These are phyloP conservation scores for Boletus reticulatus DNA, from an alignment of 768 basidiomycete genomes.

Conservation along the genomic window DNA sequence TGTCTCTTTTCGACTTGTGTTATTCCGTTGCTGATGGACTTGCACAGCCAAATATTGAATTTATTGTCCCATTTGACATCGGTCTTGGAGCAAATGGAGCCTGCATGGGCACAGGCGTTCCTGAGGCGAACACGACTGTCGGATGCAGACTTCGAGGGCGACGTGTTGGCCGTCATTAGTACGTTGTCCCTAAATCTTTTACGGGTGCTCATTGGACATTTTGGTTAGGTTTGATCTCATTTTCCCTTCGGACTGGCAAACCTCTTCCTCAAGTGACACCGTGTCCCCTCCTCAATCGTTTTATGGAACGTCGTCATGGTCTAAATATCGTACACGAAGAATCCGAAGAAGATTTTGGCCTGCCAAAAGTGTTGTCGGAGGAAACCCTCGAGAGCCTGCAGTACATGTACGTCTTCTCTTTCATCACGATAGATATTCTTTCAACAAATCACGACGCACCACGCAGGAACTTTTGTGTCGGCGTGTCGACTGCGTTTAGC, in stretches of 20 bases:
- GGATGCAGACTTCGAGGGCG: slow-evolving; percentile 81
- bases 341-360: slow-evolving; percentile 70
- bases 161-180: slow-evolving; percentile 82
- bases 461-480: slow-evolving; percentile 65
- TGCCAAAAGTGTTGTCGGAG: slow-evolving; percentile 66
- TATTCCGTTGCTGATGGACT: neutral
- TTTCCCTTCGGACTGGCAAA: slow-evolving; percentile 66
- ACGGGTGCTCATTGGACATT: too few species aligned
- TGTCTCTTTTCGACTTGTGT: neutral
- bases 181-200: slow-evolving; percentile 15
- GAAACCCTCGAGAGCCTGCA: slow-evolving; percentile 76
- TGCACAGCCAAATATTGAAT: slow-evolving; percentile 59
- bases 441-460: slow-evolving; percentile 17
- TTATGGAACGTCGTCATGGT: slow-evolving; percentile 50
- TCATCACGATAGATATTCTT: neutral
- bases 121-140: slow-evolving; percentile 70
- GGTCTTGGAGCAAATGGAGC: slow-evolving; percentile 68
- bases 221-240: slow-evolving; percentile 67
- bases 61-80: slow-evolving; percentile 74
- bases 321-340: slow-evolving; percentile 70
- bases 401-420: slow-evolving; percentile 58
- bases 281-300: slow-evolving; percentile 55
- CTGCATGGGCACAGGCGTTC: slow-evolving; percentile 75
- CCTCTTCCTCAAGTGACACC: slow-evolving; percentile 88
- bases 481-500: slow-evolving; percentile 64